Evolutionary conservation across 2,329 filamentous ascomycete species (phyloP), one percentile per base, ranked within the genome.

Genomic region (Cladosporium oxysporum): DNA sequence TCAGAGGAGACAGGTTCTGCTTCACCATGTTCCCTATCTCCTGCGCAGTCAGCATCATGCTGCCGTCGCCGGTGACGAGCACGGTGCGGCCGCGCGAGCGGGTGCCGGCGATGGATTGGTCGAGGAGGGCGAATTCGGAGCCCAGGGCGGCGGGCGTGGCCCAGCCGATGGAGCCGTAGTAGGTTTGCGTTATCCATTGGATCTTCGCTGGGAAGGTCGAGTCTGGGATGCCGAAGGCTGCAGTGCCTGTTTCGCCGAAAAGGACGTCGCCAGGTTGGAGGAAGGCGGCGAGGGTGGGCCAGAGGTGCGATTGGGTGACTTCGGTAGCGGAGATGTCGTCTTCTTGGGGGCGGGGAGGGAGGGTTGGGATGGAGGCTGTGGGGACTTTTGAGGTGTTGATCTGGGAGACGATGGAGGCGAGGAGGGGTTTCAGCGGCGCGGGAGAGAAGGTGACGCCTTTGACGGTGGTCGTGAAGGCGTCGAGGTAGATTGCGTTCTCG

Each of bases 41-140:
- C 72, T 91, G 88, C 0, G 83, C 87, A 0, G 88, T 90, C 78
- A 89, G 84, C 73, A 88, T 86, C 64, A 89, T 81, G 67, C 83
- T 86, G 6, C 87, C 87, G 63, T 89, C 87, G n/a, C 87, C 87
- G 44, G 87, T 86, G 67, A 87, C 81, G 78, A 90, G 84, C 69
- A 89, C 85, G 66, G 90, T 83, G 68, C 86, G 88, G 3, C 88
- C 88, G 37, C 67, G 53, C n/a, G 66, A 28, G 29, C 62, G 50
- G 35, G 52, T 66, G 49, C 58, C 71, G 66, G 14, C 74, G 16
- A 73, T 72, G 31, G 79, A 71, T 2, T 82, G 72, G 65, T 88
- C 85, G 23, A 76, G 75, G 3, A 83, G 80, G 0, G 88, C 88
- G 0, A 80, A 65, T 28, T 79, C 80, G 1, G 75, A 74, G 16